Evolutionary conservation across 179 eudicot genomes (phyloP), one percentile per base, ranked within the genome.

Genomic region (Nepenthes alata): DNA sequence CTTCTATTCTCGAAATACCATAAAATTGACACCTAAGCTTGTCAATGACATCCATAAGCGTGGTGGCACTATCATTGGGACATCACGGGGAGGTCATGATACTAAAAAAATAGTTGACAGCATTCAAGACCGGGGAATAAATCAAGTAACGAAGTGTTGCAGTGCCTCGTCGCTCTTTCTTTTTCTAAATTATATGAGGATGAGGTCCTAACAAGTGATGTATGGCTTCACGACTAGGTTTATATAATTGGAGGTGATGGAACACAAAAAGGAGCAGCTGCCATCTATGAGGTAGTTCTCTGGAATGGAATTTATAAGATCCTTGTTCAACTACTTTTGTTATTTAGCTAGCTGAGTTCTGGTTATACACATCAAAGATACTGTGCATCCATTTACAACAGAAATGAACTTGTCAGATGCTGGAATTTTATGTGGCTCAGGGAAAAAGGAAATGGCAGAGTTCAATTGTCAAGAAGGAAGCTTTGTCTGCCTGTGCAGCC

Each of bases 211-310:
- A 38, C 53, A 41, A 41, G 59, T 37, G 35, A 11, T 49, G 15
- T 66, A 7, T 34, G 41, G 14, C 36, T 54, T 37, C 44, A 9
- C 11, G 49, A 35, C 57, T 52, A 80, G 81, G 84, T 76, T 44
- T 80, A 74, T 53, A 77, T 79, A 41, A 76, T 79, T 61, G 83
- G 80, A 50, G 84, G 84, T 44, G 84, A 77, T 67, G 84, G 79
- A 38, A 80, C 84, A 59, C 84, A 74, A 65, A 80, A 74, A 66
- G 81, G 84, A 58, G 84, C 84, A 15, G 78, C 77, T 65, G 75
- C 65, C 16, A 63, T 77, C 51, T 77, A 65, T 66, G 81, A 77
- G 81, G 81, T 77, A 69, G 13, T n/a, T 62, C 14, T n/a, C 34
- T 48, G 12, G 59, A 3, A 25, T 25, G 25, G 25, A 25, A 25